A percentile compares a stretch with the other conserved stretches of the same genome.
phyloP scores from a whole-genome alignment of 768 basidiomycete species.

The Trametes maxima region DNA sequence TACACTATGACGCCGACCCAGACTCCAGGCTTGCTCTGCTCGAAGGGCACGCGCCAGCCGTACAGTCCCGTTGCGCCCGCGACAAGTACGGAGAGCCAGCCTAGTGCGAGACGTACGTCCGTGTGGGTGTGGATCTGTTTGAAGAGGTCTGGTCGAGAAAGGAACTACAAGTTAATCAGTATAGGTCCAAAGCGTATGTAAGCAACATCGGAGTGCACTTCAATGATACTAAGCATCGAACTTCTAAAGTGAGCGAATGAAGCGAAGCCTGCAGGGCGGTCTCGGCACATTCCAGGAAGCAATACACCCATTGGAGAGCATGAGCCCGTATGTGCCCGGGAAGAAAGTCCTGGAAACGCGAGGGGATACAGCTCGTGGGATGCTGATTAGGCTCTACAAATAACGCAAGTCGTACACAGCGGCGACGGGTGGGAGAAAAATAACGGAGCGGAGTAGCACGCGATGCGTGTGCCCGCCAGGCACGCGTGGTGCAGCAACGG shows the following conservation, averaged over 20 bases:
- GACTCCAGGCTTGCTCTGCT: slow-evolving; percentile 80
- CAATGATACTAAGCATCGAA: not conserved
- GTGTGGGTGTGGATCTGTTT: slow-evolving; percentile 86
- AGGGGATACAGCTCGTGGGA: no score
- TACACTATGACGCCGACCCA: slow-evolving; percentile 79
- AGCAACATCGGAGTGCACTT: not conserved
- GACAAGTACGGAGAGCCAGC: slow-evolving; percentile 84
- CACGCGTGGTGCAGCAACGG: not conserved
- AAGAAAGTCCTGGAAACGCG: no score
- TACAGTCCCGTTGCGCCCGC: slow-evolving; percentile 83
- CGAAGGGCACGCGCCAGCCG: slow-evolving; percentile 87
- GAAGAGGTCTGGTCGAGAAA: slow-evolving; percentile 80
- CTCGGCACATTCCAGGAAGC: no score
- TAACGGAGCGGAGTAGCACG: not conserved
- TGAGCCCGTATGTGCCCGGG: no score
- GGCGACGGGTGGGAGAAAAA: not conserved
- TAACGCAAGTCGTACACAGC: not conserved
- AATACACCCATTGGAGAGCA: no score
- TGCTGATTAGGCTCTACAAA: not conserved
- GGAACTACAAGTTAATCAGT: slow-evolving; percentile 52
- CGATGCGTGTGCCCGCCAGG: not conserved
- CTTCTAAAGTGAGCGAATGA: no score
- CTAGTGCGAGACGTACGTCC: slow-evolving; percentile 83
- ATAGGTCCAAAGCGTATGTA: not conserved
- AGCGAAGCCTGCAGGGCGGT: no score